Evolutionary conservation across 768 basidiomycete genomes (phyloP).

Genomic region (Pleurotus pulmonarius): DNA sequence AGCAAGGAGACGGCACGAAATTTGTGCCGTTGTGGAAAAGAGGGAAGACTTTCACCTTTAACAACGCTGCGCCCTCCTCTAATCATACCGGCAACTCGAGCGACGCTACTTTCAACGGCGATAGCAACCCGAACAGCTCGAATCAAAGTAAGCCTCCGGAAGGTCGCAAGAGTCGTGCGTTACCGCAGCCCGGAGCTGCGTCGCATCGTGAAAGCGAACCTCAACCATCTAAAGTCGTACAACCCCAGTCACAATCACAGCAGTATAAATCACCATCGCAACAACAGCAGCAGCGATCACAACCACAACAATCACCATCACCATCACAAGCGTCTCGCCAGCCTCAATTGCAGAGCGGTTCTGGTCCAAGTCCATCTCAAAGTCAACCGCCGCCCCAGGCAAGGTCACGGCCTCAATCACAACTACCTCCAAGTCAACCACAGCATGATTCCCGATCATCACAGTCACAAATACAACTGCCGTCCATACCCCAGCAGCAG

Average conservation of each 20-base stretch:
- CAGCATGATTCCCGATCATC: neutral
- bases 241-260: no score
- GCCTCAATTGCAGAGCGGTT: neutral
- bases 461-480: neutral
- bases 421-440: neutral
- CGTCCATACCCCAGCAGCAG: no score
- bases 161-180: neutral
- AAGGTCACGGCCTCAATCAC: neutral
- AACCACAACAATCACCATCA: neutral
- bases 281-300: no score
- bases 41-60: constrained; percentile 8
- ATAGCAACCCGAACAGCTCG: neutral
- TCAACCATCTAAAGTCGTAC: no score
- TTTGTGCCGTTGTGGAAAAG: constrained; percentile 45
- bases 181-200: constrained; percentile 1
- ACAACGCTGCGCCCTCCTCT: neutral
- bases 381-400: neutral
- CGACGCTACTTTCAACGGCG: neutral
- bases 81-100: neutral
- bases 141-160: neutral
- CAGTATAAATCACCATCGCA: no score
- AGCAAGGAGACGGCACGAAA: constrained; percentile 15
- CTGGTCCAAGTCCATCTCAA: neutral
- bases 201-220: neutral
- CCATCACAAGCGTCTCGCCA: neutral